These are phyloP conservation scores for Teunomyces cretensis DNA, from an alignment of 805 yeast genomes.

Conservation along the genomic window DNA sequence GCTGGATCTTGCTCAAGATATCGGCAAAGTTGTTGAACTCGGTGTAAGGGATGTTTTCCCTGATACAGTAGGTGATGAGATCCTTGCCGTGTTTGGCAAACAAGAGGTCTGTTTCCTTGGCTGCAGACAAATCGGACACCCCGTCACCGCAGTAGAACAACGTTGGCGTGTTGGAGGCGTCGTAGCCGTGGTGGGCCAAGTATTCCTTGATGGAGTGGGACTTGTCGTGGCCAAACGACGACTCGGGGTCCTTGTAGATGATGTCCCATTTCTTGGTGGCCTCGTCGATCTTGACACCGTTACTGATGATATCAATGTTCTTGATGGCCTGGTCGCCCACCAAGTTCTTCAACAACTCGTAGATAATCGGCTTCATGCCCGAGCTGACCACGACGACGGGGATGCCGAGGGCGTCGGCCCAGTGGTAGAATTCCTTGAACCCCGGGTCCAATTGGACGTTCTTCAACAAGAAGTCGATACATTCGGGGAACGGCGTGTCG, in stretches of 20 bases:
- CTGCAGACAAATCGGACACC: conserved; percentile 92
- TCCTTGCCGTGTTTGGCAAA: conserved; percentile 95
- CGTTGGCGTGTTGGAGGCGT: conserved; percentile 44
- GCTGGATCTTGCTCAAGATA: conserved; percentile 61
- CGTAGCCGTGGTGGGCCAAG: conserved; percentile 28
- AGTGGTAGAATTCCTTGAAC: conserved; percentile 74
- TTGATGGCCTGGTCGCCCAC: conserved; percentile 72
- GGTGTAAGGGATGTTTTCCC: conserved; percentile 78
- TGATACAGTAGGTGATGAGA: conserved; percentile 77
- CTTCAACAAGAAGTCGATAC: conserved; percentile 66
- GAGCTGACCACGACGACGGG: conserved; percentile 87
- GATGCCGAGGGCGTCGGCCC: conserved; percentile 69
- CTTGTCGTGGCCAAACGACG: conserved; percentile 94
- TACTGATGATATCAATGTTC: conserved; percentile 50
- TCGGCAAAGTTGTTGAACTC: conserved; percentile 78
- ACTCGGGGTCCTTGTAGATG: conserved; percentile 73
- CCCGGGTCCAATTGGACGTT: conserved; percentile 85
- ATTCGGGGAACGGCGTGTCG: conserved; percentile 72
- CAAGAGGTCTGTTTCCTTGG: conserved; percentile 87
- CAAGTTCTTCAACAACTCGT: conserved; percentile 67
- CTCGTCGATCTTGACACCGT: conserved; percentile 58
- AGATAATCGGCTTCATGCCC: conserved; percentile 93
- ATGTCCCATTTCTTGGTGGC: conserved; percentile 75
- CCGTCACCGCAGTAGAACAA: conserved; percentile 98
- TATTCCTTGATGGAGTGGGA: conserved; percentile 69